Conservation (phyloP, 768 basidiomycete species). For the Crucibulum laeve region DNA sequence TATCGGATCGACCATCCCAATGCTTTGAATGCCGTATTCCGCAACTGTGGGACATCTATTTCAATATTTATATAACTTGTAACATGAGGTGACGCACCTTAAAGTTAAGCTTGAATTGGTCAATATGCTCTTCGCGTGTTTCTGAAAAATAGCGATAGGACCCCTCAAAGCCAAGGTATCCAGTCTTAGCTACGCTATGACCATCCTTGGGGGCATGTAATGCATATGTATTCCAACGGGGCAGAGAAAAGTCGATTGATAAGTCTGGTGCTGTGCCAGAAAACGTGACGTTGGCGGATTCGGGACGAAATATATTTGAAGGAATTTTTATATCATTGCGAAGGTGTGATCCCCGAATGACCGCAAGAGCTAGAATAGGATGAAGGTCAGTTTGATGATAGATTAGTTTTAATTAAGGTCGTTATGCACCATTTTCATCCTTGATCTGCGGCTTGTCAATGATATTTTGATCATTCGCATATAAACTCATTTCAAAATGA, state of each 20-base stretch:
- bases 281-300: slow-evolving; percentile 65
- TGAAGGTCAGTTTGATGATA: slow-evolving; percentile 1
- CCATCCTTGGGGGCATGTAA: slow-evolving; percentile 61
- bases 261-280: slow-evolving; percentile 54
- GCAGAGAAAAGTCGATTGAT: slow-evolving; percentile 59
- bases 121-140: slow-evolving; percentile 65
- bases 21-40: slow-evolving; percentile 57
- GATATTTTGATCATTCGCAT: slow-evolving; percentile 95
- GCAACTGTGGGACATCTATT: slow-evolving; percentile 29
- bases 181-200: slow-evolving; percentile 57
- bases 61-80: background rate
- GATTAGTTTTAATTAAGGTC: background rate
- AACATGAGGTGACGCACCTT: slow-evolving; percentile 36
- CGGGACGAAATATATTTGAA: slow-evolving; percentile 69
- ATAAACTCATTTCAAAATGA: slow-evolving; percentile 75
- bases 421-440: slow-evolving; percentile 76
- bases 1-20: slow-evolving; percentile 89
- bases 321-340: slow-evolving; percentile 52
- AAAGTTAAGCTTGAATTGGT: slow-evolving; percentile 70
- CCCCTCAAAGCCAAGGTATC: slow-evolving; percentile 52
- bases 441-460: slow-evolving; percentile 79
- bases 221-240: slow-evolving; percentile 86
- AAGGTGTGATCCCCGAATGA: slow-evolving; percentile 54
- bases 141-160: slow-evolving; percentile 74
- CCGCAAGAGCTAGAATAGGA: slow-evolving; percentile 64